Percentiles rank a stretch among this genome's conserved stretches.
Evolutionary conservation across 2,329 filamentous ascomycete genomes (phyloP).

Genomic region (Xylaria hypoxylon): DNA sequence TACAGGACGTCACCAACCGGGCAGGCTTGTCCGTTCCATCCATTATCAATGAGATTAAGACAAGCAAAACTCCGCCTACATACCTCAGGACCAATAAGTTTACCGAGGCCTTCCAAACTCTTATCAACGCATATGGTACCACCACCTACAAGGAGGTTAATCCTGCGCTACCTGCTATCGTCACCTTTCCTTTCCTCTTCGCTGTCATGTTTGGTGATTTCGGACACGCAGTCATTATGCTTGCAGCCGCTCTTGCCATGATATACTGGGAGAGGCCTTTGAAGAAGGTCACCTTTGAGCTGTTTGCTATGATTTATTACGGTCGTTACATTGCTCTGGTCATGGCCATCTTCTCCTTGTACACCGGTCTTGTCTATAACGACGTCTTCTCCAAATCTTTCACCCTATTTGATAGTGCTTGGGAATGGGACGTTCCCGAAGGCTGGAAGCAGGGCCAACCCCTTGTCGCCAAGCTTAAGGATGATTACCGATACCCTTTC

Average conservation of each 20-base stretch:
- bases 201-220: slow-evolving; percentile 99
- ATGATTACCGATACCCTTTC: slow-evolving; percentile 89
- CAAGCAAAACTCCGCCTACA: slow-evolving; percentile 96
- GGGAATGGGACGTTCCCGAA: slow-evolving; percentile 79
- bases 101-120: slow-evolving; percentile 97
- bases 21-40: slow-evolving; percentile 97
- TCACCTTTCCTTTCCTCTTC: slow-evolving; percentile 99
- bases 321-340: slow-evolving; percentile 98
- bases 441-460: slow-evolving; percentile 73
- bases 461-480: slow-evolving; percentile 74
- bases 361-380: slow-evolving; percentile 97
- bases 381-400: slow-evolving; percentile 96
- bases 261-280: slow-evolving; percentile 96
- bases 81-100: slow-evolving; percentile 99
- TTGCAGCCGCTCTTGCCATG: slow-evolving; percentile 85
- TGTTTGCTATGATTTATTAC: slow-evolving; percentile 99
- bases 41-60: slow-evolving; percentile 97
- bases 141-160: slow-evolving; percentile 98
- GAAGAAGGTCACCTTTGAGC: slow-evolving; percentile 91
- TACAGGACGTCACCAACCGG: slow-evolving; percentile 96
- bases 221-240: slow-evolving; percentile 92
- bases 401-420: slow-evolving; percentile 88
- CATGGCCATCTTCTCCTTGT: slow-evolving; percentile 98
- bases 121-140: slow-evolving; percentile 98
- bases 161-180: slow-evolving; percentile 91